Conservation (phyloP, 352 stramenopile genomes). For the Globisporangium parvum region DNA sequence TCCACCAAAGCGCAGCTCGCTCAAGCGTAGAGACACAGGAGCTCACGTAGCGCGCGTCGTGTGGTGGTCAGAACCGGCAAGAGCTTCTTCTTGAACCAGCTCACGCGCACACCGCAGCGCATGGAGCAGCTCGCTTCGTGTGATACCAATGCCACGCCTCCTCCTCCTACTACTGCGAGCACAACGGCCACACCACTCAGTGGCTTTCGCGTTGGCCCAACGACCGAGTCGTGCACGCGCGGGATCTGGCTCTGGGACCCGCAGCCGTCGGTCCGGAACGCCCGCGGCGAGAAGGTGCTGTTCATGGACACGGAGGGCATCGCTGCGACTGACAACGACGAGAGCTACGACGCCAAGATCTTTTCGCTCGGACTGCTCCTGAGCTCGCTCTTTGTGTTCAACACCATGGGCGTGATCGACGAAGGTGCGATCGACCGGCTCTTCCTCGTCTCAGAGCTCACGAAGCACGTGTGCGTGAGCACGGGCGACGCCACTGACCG, state of each 20-base stretch:
- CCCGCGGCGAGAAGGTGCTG: slow-evolving; percentile 53
- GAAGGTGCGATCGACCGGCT: slow-evolving; percentile 80
- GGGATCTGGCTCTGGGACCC: slow-evolving; percentile 84
- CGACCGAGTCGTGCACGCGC: slow-evolving; percentile 80
- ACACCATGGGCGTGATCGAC: slow-evolving; percentile 87
- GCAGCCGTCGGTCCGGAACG: slow-evolving; percentile 48
- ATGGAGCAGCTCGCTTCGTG: slow-evolving; percentile 2
- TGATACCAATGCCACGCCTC: not conserved
- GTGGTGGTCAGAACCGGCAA: slow-evolving; percentile 64
- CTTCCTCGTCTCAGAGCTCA: slow-evolving; percentile 82
- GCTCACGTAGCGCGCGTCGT: not conserved
- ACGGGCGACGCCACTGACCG: slow-evolving; percentile 16
- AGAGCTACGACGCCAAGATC: slow-evolving; percentile 86
- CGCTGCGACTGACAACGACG: slow-evolving; percentile 80
- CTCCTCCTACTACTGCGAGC: too few relatives aligned
- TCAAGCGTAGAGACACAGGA: not conserved
- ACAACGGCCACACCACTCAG: not conserved
- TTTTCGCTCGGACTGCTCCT: slow-evolving; percentile 78
- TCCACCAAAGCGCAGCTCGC: not conserved
- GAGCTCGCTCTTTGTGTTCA: slow-evolving; percentile 83
- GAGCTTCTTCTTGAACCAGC: slow-evolving; percentile 86
- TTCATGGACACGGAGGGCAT: slow-evolving; percentile 86
- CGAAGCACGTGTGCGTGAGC: slow-evolving; percentile 77
- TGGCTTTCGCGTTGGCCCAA: slow-evolving; percentile 72
- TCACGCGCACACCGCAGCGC: slow-evolving; percentile 22